These are phyloP conservation scores for Caryopteris hybrid DNA, from an alignment of 305 asterid species.

Conservation along the genomic window DNA sequence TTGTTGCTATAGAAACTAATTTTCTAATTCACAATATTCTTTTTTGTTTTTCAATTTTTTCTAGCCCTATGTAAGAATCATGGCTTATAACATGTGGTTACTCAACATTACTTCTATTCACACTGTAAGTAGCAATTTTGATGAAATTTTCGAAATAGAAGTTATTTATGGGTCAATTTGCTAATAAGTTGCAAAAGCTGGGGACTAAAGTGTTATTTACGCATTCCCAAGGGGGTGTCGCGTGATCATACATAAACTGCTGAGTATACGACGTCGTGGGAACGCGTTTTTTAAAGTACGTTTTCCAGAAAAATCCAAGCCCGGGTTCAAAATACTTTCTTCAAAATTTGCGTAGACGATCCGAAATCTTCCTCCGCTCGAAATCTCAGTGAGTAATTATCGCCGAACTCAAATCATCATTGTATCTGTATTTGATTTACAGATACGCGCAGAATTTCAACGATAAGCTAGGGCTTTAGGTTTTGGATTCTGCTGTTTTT, in stretches of 20 bases:
- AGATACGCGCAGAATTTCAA: background rate
- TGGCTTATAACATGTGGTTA: no score
- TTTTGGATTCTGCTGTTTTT: background rate
- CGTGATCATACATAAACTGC: background rate
- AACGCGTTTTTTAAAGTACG: background rate
- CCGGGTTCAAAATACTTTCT: background rate
- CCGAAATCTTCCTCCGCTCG: background rate
- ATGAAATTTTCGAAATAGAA: no score
- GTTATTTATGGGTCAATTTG: no score
- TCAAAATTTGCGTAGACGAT: background rate
- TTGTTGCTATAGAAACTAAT: no score
- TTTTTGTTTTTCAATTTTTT: no score
- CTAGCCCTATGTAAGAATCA: no score
- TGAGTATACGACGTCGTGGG: slow-evolving; percentile 18
- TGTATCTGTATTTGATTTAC: background rate
- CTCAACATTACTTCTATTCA: no score
- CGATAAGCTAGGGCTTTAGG: slow-evolving; percentile 17
- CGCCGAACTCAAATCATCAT: background rate
- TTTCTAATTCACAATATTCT: no score
- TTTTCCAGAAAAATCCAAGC: background rate
- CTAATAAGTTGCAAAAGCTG: background rate
- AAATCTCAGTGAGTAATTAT: slow-evolving; percentile 18
- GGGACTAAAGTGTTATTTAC: slow-evolving; percentile 3
- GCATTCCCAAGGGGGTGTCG: background rate
- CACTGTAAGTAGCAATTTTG: no score